Evolutionary conservation across 306 rosid genomes (phyloP).

Genomic region (Vigna angularis): DNA sequence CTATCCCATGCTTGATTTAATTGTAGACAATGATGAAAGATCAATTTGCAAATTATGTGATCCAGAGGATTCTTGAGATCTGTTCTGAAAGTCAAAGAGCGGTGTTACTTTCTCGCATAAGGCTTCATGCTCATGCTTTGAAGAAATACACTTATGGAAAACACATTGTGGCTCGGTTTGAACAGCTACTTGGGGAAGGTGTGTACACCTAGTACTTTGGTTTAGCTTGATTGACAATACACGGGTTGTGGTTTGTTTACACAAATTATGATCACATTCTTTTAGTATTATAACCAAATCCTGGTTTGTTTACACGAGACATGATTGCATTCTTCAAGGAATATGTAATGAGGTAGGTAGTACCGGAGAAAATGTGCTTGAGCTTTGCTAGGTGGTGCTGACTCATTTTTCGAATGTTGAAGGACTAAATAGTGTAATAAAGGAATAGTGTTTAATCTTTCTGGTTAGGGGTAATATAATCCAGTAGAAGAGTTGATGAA

Average conservation of each 20-base stretch:
- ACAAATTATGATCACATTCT: constrained; percentile 10
- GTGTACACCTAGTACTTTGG: constrained; percentile 37
- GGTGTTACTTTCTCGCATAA: constrained; percentile 54
- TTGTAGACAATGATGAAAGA: constrained; percentile 70
- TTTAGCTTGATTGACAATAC: constrained; percentile 22
- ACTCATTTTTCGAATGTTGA: not conserved
- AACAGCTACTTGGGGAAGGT: constrained; percentile 52
- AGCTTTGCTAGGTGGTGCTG: not conserved
- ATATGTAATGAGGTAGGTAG: constrained; percentile 15
- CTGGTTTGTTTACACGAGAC: constrained; percentile 21
- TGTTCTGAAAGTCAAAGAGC: constrained; percentile 64
- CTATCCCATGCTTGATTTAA: constrained; percentile 21
- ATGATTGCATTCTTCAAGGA: constrained; percentile 7
- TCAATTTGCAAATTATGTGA: constrained; percentile 73
- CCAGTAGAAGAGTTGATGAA: not conserved
- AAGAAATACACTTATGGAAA: constrained; percentile 85
- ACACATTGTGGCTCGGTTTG: constrained; percentile 77
- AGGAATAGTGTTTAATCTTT: constrained; percentile 10
- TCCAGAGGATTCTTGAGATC: constrained; percentile 73
- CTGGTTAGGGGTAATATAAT: constrained; percentile 9
- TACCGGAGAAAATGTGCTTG: constrained; percentile 3
- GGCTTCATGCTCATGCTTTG: constrained; percentile 67
- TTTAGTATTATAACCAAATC: constrained; percentile 3
- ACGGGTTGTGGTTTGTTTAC: constrained; percentile 4
- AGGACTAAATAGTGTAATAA: constrained; percentile 4